These are phyloP conservation scores for Purshia tridentata DNA, from an alignment of 306 rosid genomes.

Conservation along the genomic window DNA sequence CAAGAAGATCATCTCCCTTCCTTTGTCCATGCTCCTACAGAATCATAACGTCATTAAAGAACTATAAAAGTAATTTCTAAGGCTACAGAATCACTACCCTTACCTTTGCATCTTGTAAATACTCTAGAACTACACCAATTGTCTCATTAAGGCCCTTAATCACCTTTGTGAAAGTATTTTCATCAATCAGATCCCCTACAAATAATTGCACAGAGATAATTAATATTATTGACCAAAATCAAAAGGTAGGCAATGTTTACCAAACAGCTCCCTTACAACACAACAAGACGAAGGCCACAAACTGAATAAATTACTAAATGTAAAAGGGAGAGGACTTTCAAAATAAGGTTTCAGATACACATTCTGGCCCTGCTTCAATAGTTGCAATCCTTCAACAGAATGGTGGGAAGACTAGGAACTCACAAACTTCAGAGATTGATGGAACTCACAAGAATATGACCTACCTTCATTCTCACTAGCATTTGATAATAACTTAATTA, in stretches of 20 bases:
- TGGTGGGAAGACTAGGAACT: not conserved
- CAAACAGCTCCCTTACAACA: slow-evolving; percentile 11
- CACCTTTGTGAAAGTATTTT: slow-evolving; percentile 50
- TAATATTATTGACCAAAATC: not conserved
- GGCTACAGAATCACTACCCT: slow-evolving; percentile 24
- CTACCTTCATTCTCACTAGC: slow-evolving; percentile 67
- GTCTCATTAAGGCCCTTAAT: slow-evolving; percentile 84
- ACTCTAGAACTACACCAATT: slow-evolving; percentile 65
- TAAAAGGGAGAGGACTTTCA: not conserved
- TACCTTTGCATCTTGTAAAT: slow-evolving; percentile 90
- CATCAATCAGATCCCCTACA: slow-evolving; percentile 59
- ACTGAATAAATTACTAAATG: not conserved
- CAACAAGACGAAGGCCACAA: not conserved
- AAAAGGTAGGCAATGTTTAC: slow-evolving; percentile 9
- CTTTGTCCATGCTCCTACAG: slow-evolving; percentile 72
- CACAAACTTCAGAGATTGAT: not conserved
- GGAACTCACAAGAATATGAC: not conserved
- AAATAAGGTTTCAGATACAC: not conserved
- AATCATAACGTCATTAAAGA: slow-evolving; percentile 27
- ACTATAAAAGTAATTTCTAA: slow-evolving; percentile 16
- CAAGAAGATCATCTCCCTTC: slow-evolving; percentile 90
- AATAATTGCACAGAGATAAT: slow-evolving; percentile 23
- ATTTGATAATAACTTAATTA: slow-evolving; percentile 69
- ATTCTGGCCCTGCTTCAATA: not conserved
- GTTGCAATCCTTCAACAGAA: not conserved